A percentile compares a stretch with the other conserved stretches of the same genome.
phyloP scores from a whole-genome alignment of 1,284 basidiomycete genomes.

The Pseudozyma tsukubaensis region DNA sequence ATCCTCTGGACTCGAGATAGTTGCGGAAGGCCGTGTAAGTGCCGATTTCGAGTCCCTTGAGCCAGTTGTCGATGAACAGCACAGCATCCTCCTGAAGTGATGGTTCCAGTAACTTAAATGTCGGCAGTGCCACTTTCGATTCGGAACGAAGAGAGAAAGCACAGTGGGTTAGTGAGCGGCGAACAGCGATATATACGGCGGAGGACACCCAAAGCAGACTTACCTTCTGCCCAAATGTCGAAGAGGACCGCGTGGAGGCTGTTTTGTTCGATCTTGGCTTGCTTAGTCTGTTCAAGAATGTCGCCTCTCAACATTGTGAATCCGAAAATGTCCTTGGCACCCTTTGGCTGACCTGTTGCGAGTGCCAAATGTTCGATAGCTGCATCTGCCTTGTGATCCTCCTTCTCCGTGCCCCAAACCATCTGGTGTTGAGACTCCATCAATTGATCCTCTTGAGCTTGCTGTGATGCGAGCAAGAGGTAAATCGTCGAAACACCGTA shows the following conservation, averaged over 20 bases:
- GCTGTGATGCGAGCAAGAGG: conserved; percentile 22
- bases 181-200: not conserved
- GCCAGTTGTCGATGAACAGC: conserved; percentile 43
- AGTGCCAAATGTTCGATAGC: conserved; percentile 24
- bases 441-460: conserved; percentile 1
- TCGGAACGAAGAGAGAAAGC: not conserved
- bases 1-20: conserved; percentile 34
- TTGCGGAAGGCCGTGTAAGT: conserved; percentile 26
- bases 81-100: conserved; percentile 37
- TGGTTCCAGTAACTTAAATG: conserved; percentile 36
- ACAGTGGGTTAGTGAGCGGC: not conserved
- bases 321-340: conserved; percentile 20
- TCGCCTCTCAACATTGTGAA: conserved; percentile 39
- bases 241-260: conserved; percentile 45
- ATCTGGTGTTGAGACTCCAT: not conserved
- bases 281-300: conserved; percentile 27
- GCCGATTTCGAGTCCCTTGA: conserved; percentile 32
- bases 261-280: conserved; percentile 20
- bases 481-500: conserved; percentile 44
- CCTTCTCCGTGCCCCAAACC: conserved; percentile 45
- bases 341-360: conserved; percentile 25
- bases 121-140: conserved; percentile 37
- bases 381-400: conserved; percentile 34
- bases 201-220: not conserved
- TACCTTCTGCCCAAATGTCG: conserved; percentile 45